Conservation (phyloP, 495 filamentous ascomycete genomes). For the Beverwykella pulmonaria region DNA sequence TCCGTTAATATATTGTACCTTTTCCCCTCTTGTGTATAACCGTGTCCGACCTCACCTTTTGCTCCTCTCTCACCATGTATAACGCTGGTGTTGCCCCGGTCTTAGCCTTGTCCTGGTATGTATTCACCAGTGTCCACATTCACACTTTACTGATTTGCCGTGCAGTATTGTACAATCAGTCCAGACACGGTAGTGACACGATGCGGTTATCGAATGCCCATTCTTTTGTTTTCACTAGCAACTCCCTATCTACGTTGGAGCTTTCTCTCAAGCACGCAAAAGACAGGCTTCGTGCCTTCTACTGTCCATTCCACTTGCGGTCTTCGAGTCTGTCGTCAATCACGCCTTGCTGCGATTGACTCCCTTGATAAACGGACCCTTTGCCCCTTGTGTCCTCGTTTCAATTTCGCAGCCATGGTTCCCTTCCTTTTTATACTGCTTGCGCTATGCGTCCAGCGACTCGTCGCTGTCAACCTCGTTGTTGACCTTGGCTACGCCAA, state of each 20-base stretch:
- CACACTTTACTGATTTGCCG: background rate
- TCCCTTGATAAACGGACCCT: background rate
- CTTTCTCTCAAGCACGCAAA: background rate
- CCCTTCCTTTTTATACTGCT: conserved; percentile 1
- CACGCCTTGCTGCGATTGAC: background rate
- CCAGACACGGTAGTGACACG: background rate
- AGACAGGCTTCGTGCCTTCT: background rate
- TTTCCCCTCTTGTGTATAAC: background rate
- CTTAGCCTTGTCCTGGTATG: background rate
- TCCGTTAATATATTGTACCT: background rate
- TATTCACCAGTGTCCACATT: background rate
- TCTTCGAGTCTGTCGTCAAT: background rate
- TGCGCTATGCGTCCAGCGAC: conserved; percentile 19
- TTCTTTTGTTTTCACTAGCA: conserved; percentile 8
- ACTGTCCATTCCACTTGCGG: background rate
- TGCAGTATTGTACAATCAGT: background rate
- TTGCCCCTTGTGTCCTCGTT: background rate
- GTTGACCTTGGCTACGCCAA: conserved; percentile 42
- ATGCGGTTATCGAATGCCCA: conserved; percentile 8
- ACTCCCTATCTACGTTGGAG: background rate
- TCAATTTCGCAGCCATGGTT: background rate
- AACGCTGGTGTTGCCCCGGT: background rate
- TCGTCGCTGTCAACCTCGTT: conserved; percentile 33
- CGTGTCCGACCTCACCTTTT: background rate
- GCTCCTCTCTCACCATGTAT: background rate